These are phyloP conservation scores for Xylariomycetidae sp. DNA, from an alignment of 2,329 filamentous ascomycete genomes.

Conservation along the genomic window DNA sequence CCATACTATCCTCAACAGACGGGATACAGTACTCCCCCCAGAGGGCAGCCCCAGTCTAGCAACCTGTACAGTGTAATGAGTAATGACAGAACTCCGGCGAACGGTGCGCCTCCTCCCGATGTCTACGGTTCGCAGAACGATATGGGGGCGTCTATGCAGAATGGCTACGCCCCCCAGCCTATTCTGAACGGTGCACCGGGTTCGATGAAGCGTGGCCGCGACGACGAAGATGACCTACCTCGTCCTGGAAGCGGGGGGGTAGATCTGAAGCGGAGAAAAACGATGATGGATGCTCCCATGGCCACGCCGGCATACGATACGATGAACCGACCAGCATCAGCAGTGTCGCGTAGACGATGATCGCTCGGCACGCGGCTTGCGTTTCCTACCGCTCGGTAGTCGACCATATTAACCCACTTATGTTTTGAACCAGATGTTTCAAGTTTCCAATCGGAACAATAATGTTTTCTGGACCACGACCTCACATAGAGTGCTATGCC, in stretches of 20 bases:
- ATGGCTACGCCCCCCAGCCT: slow-evolving; percentile 60
- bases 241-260: slow-evolving; percentile 61
- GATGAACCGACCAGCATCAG: slow-evolving; percentile 43
- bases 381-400: slow-evolving; percentile 5
- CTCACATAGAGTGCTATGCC: slow-evolving; percentile 12
- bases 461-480: too few species aligned
- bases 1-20: slow-evolving; percentile 65
- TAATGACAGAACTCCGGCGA: slow-evolving; percentile 65
- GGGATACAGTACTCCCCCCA: slow-evolving; percentile 76
- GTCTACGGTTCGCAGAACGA: slow-evolving; percentile 66
- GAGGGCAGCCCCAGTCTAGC: slow-evolving; percentile 64
- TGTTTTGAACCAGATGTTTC: too few species aligned
- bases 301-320: slow-evolving; percentile 45
- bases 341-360: slow-evolving; percentile 33
- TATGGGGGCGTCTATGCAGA: slow-evolving; percentile 49
- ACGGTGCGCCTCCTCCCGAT: slow-evolving; percentile 62
- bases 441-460: too few species aligned
- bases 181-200: slow-evolving; percentile 58
- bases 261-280: slow-evolving; percentile 76
- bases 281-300: slow-evolving; percentile 58
- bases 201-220: slow-evolving; percentile 42
- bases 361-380: slow-evolving; percentile 4
- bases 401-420: too few species aligned
- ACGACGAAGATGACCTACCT: slow-evolving; percentile 56
- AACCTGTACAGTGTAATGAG: slow-evolving; percentile 88